A percentile compares a stretch with the other conserved stretches of the same genome.
Conservation (phyloP, 2,329 filamentous ascomycete genomes). For the Penicillium sp. region DNA sequence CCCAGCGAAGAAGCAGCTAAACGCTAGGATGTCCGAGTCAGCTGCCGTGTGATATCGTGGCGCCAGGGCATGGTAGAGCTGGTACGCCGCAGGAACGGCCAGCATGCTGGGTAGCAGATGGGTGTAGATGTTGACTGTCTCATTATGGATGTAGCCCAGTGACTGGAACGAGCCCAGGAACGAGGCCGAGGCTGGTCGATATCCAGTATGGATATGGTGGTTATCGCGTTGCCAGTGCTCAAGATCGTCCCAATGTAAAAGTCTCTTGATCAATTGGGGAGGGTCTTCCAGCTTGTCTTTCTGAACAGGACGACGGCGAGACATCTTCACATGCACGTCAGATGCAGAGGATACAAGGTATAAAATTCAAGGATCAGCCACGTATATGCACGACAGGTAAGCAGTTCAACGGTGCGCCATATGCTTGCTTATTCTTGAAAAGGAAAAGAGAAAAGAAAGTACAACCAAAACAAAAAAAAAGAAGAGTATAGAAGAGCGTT, state of each 20-base stretch:
- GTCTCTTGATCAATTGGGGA: conserved; percentile 28
- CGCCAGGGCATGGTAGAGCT: conserved; percentile 55
- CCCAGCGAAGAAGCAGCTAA: conserved; percentile 73
- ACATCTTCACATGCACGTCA: conserved; percentile 27
- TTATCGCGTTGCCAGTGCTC: conserved; percentile 59
- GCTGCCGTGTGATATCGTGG: conserved; percentile 63
- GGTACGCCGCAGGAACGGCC: conserved; percentile 49
- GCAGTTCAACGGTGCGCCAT: conserved; percentile 1
- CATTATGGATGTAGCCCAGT: conserved; percentile 61
- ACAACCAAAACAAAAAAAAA: neutral
- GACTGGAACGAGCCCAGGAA: conserved; percentile 55
- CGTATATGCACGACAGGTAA: conserved; percentile 13
- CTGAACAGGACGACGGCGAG: conserved; percentile 30
- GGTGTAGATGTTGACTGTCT: conserved; percentile 66
- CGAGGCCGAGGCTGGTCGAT: conserved; percentile 59
- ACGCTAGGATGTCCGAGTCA: conserved; percentile 61
- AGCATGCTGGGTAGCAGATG: conserved; percentile 63
- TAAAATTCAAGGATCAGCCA: conserved; percentile 12
- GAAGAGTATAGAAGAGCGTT: conserved; percentile 12
- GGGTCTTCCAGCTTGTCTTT: conserved; percentile 22
- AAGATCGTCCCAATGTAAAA: conserved; percentile 50
- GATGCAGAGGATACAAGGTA: conserved; percentile 11
- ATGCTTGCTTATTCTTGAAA: neutral
- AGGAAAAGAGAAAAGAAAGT: neutral
- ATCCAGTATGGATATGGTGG: conserved; percentile 62